Percentiles rank a stretch among this genome's conserved stretches.
These are phyloP conservation scores for Leccinum subgranulosum DNA, from an alignment of 768 basidiomycete species.

Conservation along the genomic window DNA sequence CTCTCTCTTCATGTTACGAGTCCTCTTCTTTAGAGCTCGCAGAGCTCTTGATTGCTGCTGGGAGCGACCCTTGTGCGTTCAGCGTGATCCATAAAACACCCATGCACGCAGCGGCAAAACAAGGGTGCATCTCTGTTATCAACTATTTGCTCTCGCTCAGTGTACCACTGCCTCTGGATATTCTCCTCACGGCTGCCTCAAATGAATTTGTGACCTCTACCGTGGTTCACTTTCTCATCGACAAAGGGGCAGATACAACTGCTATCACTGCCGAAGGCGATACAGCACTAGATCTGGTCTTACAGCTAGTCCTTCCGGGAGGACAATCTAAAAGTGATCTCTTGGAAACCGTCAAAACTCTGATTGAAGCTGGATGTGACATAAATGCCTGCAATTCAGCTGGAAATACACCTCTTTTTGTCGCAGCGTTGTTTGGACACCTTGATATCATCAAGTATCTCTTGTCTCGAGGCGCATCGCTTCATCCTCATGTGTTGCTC, in stretches of 20 bases:
- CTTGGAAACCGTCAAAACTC: neutral
- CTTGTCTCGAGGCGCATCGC: no score
- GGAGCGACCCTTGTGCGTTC: neutral
- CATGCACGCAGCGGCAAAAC: neutral
- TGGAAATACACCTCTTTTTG: neutral
- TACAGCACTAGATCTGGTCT: neutral
- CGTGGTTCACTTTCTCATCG: neutral
- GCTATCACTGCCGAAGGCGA: neutral
- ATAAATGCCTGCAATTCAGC: neutral
- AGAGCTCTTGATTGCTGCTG: neutral
- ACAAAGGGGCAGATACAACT: neutral
- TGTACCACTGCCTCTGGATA: neutral
- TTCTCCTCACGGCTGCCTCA: neutral
- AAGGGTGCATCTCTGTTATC: neutral
- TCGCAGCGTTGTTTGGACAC: no score
- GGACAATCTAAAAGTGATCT: neutral
- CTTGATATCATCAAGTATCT: no score
- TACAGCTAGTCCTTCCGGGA: neutral
- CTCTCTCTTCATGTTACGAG: no score
- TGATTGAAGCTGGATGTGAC: neutral
- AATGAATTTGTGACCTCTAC: no score
- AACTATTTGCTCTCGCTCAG: neutral
- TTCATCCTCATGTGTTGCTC: no score
- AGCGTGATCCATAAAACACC: neutral
- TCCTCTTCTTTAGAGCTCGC: neutral